Base-by-base conservation (phyloP, 2,329 filamentous ascomycete genomes). In the Lachnellula arida region DNA sequence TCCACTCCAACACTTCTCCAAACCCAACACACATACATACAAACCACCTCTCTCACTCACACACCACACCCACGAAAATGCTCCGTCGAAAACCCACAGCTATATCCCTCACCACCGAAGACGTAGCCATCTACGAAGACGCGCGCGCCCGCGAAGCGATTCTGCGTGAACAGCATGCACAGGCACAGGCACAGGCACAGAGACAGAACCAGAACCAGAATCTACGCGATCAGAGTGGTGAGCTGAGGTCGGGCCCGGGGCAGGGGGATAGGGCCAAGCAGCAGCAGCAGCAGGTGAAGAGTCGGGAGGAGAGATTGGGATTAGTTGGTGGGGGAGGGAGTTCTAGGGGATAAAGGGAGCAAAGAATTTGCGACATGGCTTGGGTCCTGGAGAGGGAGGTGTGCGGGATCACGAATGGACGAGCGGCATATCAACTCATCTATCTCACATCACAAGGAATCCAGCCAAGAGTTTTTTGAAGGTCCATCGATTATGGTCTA, bases 101-200 rank as follows among this genome's bases (percentile, higher is more conserved):
- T 14, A 81, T 91, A 60, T 76, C 79, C 53, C 80, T 90, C 61
- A 89, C 86, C 2, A 76, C 82, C 48, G 84, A 88, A 67, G 87
- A 91, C 70, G 78, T 90, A 40, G 84, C 85, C 40, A 76, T 80
- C 53, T 89, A 88, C 73, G 86, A 90, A 67, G 84, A 86, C 69
- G 78, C 78, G 28, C 80, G 84, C 58, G 75, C 74, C 23, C 71
- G 71, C 52, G 67, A 70, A 60, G 63, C 59, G 7, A 53, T 60
- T 0, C 35, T 55, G 23, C 58, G 59, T 28, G 65, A 68, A 49
- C 56, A 61, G 58, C 59, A 56, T 51, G 51, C 60, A 53, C 59
- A 65, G 53, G 62, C 62, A 25, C 63, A 65, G 42, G 51, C 59
- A 43, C 58, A 62, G 53, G 54, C 61, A 46, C 60, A 63, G 22